Percentiles rank a stretch among this genome's conserved stretches.
Conservation (phyloP, 768 basidiomycete species). For the Phylloporus sp. region DNA sequence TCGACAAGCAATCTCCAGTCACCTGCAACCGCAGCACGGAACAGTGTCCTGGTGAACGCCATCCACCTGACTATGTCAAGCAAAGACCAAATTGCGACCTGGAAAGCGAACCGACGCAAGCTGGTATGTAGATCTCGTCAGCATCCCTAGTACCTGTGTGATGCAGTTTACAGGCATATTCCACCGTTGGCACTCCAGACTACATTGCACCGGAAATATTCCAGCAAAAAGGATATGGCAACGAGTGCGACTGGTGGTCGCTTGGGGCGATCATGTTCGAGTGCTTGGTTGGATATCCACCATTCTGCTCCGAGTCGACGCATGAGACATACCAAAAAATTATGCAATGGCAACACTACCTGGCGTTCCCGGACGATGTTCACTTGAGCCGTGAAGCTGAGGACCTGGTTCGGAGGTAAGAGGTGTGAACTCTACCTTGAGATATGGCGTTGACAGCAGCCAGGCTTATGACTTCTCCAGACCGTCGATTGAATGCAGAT, state of each 20-base stretch:
- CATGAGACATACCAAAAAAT: slow-evolving; percentile 99
- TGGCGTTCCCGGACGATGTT: slow-evolving; percentile 91
- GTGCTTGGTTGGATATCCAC: slow-evolving; percentile 94
- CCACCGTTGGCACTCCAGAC: slow-evolving; percentile 96
- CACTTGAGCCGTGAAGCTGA: slow-evolving; percentile 89
- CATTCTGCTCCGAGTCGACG: slow-evolving; percentile 93
- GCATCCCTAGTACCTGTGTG: background rate
- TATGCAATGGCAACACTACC: slow-evolving; percentile 85
- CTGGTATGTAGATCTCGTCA: slow-evolving; percentile 49
- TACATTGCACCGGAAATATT: slow-evolving; percentile 98
- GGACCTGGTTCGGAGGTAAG: slow-evolving; percentile 78
- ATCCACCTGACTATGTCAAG: slow-evolving; percentile 94
- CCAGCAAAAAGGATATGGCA: slow-evolving; percentile 93
- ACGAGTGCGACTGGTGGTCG: slow-evolving; percentile 99
- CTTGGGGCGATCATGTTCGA: slow-evolving; percentile 99
- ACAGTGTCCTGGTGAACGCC: slow-evolving; percentile 96
- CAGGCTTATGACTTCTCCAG: slow-evolving; percentile 81
- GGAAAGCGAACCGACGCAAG: slow-evolving; percentile 98
- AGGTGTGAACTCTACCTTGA: background rate
- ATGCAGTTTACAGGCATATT: slow-evolving; percentile 67
- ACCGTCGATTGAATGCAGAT: slow-evolving; percentile 72
- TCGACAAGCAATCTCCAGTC: slow-evolving; percentile 45
- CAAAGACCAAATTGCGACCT: slow-evolving; percentile 92
- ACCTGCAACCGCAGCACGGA: slow-evolving; percentile 52
- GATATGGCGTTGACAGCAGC: slow-evolving; percentile 4